These are phyloP conservation scores for Cladosporium halotolerans DNA, from an alignment of 2,329 filamentous ascomycete species.

Conservation along the genomic window DNA sequence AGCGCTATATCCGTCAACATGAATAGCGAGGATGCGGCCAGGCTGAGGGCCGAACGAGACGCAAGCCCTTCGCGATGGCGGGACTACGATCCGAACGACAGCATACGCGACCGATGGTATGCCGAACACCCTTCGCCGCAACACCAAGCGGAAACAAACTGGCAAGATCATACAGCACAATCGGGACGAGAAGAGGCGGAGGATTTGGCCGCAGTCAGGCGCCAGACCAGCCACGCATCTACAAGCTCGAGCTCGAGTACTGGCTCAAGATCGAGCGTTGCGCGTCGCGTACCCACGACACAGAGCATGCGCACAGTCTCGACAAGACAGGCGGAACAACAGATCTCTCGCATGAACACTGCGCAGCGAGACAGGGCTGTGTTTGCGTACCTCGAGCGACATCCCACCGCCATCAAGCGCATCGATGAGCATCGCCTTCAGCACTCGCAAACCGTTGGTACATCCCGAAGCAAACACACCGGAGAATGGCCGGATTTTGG, in stretches of 20 bases:
- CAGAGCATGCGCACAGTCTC: slow-evolving; percentile 4
- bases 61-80: slow-evolving; percentile 9
- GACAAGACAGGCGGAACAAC: slow-evolving; percentile 2
- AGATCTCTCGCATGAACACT: slow-evolving; percentile 15
- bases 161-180: background rate
- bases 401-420: slow-evolving; percentile 62
- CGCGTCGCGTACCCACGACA: background rate
- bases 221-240: background rate
- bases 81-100: slow-evolving; percentile 10
- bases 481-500: slow-evolving; percentile 64
- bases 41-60: slow-evolving; percentile 9
- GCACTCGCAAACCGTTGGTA: slow-evolving; percentile 66
- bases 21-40: slow-evolving; percentile 9
- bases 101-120: background rate
- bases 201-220: background rate
- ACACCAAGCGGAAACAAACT: background rate
- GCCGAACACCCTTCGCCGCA: background rate
- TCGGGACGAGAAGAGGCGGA: slow-evolving; percentile 8
- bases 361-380: slow-evolving; percentile 39
- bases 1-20: background rate
- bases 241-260: background rate
- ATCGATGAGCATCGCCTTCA: slow-evolving; percentile 67
- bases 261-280: background rate
- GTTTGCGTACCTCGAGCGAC: slow-evolving; percentile 51
- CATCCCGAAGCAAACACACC: slow-evolving; percentile 11